Base-by-base conservation (phyloP, 805 yeast species). In the Cyberlindnera nakhonratchasimensis region DNA sequence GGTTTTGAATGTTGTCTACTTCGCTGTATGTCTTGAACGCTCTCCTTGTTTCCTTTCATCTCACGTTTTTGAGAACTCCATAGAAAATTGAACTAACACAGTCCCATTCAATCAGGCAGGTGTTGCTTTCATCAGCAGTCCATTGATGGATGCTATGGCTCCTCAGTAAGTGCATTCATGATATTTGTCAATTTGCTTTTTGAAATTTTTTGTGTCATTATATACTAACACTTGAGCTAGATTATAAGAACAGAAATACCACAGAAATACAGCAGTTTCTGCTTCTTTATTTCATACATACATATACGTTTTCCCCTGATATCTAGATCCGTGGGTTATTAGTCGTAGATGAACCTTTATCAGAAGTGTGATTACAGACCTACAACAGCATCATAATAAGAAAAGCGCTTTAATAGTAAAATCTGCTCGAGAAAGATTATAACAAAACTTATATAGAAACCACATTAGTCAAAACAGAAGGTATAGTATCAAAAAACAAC, bases 81-180 rank as follows among this genome's bases (percentile, higher is more conserved):
- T n/a, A 28, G 30, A 28, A n/a, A 17, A 7, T 13, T 3, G 3
- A 14, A 48, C 46, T 45, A 46, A 48, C 46, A 23, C 5, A 10
- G 3, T 19, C 30, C 22, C 10, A 8, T 23, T 23, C 25, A 26
- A 32, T 18, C 43, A 66, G 69, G 78, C 84, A 36, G 93, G 93
- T 61, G 85, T 83, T 52, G 78, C 79, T 19, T 77, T 85, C 63
- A 77, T 86, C 53, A 87, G 82, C 68, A 81, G 89, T 36, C 83
- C 90, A 53, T 65, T 82, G 57, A 82, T 82, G 86, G 91, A 84
- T 44, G 76, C 82, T 77, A 67, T 85, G 67, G 89, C 83, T 55
- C 93, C 93, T 39, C 91, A 84, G 64, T 72, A 52, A 43, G 56
- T 40, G 4, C 10, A 13, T 23, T 11, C 7, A 4, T 12, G 12